phyloP scores from a whole-genome alignment of 805 yeast species.

The Wickerhamiella azymoides region DNA sequence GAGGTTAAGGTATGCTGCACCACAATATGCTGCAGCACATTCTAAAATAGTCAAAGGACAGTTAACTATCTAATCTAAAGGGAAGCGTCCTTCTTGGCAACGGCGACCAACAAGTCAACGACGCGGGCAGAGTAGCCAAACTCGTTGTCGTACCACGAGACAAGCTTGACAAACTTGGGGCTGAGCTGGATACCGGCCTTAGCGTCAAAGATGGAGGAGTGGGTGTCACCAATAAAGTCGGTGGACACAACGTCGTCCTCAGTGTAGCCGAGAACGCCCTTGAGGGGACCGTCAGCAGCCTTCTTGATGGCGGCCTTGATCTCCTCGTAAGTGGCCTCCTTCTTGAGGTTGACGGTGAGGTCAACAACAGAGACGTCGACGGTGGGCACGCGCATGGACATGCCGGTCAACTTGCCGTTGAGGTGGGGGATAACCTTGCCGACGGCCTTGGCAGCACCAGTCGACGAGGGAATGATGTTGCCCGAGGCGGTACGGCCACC shows the following conservation, averaged over 20 bases:
- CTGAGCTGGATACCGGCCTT: slow-evolving; percentile 80
- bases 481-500: slow-evolving; percentile 96
- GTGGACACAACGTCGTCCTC: slow-evolving; percentile 85
- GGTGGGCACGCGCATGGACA: slow-evolving; percentile 90
- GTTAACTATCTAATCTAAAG: not conserved
- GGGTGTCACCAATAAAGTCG: slow-evolving; percentile 72
- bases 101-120: slow-evolving; percentile 73
- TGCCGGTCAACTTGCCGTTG: slow-evolving; percentile 88
- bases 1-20: too few relatives aligned
- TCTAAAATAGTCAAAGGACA: too few relatives aligned
- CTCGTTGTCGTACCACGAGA: slow-evolving; percentile 94
- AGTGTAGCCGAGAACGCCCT: slow-evolving; percentile 80
- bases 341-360: slow-evolving; percentile 71
- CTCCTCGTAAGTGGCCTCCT: slow-evolving; percentile 66
- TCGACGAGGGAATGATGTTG: slow-evolving; percentile 88
- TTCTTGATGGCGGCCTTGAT: slow-evolving; percentile 62
- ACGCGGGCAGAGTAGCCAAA: slow-evolving; percentile 95
- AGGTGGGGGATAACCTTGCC: slow-evolving; percentile 87
- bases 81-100: slow-evolving; percentile 40
- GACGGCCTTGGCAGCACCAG: slow-evolving; percentile 97
- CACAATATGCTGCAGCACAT: too few relatives aligned
- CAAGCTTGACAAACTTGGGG: slow-evolving; percentile 78
- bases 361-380: slow-evolving; percentile 88
- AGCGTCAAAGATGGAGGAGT: slow-evolving; percentile 83
- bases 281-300: slow-evolving; percentile 63